Conservation (phyloP, 371 early-diverging fungal genomes). For the Zopfochytrium polystomum region DNA sequence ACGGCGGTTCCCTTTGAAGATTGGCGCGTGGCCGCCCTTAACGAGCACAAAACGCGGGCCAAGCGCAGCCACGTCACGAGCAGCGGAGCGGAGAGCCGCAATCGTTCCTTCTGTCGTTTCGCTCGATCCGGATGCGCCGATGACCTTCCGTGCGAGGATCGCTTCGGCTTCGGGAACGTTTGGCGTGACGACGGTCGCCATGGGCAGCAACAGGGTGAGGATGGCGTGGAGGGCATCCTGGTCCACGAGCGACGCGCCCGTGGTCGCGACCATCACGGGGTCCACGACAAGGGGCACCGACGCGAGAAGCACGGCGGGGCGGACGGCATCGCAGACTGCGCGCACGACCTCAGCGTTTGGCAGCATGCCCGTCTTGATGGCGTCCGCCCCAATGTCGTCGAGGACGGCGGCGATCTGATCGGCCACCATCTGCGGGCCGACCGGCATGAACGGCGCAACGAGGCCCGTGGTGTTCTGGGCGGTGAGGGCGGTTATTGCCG, state of each 20-base stretch:
- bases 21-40: constrained; percentile 80
- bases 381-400: constrained; percentile 71
- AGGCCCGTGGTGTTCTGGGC: constrained; percentile 82
- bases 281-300: constrained; percentile 63
- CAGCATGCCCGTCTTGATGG: constrained; percentile 85
- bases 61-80: constrained; percentile 14
- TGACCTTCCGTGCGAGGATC: constrained; percentile 29
- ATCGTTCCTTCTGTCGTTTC: constrained; percentile 8
- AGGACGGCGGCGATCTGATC: constrained; percentile 70
- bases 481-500: constrained; percentile 73
- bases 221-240: constrained; percentile 60
- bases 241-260: constrained; percentile 60
- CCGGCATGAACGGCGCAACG: constrained; percentile 60
- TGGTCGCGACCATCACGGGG: constrained; percentile 85
- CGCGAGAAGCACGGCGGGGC: constrained; percentile 4
- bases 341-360: constrained; percentile 61
- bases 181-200: constrained; percentile 71
- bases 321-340: constrained; percentile 49
- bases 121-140: constrained; percentile 1
- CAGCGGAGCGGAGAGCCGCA: constrained; percentile 26
- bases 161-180: constrained; percentile 80
- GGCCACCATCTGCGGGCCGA: constrained; percentile 63
- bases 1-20: constrained; percentile 28
- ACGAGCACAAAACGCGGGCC: constrained; percentile 52
- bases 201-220: constrained; percentile 57